Conservation (phyloP, 1,139 yeast species). For the Kluyveromyces marxianus region DNA sequence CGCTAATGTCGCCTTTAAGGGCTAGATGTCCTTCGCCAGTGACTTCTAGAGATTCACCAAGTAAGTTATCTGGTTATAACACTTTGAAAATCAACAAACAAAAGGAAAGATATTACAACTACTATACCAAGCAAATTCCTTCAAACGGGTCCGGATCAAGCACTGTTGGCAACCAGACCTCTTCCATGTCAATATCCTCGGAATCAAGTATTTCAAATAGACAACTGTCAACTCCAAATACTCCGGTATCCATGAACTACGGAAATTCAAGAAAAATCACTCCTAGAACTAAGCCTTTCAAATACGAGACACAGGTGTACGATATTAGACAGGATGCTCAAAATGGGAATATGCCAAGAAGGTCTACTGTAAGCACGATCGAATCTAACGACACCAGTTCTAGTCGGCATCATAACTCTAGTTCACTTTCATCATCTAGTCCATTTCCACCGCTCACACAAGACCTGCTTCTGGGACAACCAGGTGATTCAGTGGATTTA, state of each 20-base stretch:
- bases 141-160: constrained; percentile 8
- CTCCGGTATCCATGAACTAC: constrained; percentile 18
- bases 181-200: constrained; percentile 9
- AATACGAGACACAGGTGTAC: constrained; percentile 30
- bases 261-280: constrained; percentile 3
- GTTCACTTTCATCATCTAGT: background rate
- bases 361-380: constrained; percentile 1
- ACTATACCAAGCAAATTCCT: constrained; percentile 24
- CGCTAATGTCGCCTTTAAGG: constrained; percentile 23
- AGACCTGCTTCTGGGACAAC: constrained; percentile 25
- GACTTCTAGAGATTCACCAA: constrained; percentile 4
- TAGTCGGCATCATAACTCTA: background rate
- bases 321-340: constrained; percentile 17
- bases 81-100: constrained; percentile 27
- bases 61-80: constrained; percentile 9
- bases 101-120: constrained; percentile 26
- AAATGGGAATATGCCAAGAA: background rate
- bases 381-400: background rate
- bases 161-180: constrained; percentile 8
- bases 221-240: constrained; percentile 11
- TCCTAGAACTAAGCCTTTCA: constrained; percentile 18
- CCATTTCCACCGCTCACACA: constrained; percentile 12
- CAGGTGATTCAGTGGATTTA: constrained; percentile 24
- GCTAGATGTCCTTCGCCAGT: constrained; percentile 19
- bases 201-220: constrained; percentile 5